Evolutionary conservation across 2,329 filamentous ascomycete species (phyloP).

Genomic region (Colletotrichum sp.): DNA sequence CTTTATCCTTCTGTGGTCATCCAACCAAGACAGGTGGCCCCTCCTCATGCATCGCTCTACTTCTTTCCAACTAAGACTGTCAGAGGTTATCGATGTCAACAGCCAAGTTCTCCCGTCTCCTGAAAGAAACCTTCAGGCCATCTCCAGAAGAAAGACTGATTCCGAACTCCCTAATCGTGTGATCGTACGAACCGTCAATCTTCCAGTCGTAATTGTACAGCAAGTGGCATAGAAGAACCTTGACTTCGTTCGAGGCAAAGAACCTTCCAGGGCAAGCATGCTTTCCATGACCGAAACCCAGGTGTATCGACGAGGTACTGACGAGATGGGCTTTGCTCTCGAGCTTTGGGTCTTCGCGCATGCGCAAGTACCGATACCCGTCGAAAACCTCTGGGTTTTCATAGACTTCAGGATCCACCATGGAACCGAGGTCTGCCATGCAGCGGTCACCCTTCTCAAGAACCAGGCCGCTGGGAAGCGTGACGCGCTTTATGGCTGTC

Average conservation of each 20-base stretch:
- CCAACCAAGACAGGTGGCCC: fast-evolving
- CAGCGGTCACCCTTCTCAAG: neutral
- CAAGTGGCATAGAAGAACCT: neutral
- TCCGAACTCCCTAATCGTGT: neutral
- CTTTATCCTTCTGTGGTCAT: too few relatives aligned
- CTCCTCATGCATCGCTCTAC: neutral
- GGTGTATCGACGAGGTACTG: neutral
- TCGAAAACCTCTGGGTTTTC: neutral
- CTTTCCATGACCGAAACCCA: neutral
- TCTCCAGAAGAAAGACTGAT: neutral
- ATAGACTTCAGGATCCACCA: neutral
- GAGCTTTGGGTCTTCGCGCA: neutral
- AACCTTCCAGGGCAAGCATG: neutral
- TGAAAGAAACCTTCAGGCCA: neutral
- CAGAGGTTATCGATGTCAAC: neutral
- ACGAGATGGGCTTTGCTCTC: neutral
- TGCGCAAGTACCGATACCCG: neutral
- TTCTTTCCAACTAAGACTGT: fast-evolving
- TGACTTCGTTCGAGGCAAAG: neutral
- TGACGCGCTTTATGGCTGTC: neutral
- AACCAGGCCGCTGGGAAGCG: neutral
- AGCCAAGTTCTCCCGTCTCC: neutral
- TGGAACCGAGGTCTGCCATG: neutral
- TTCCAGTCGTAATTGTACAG: neutral
- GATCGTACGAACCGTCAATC: neutral